Base-by-base conservation (phyloP, 2,329 filamentous ascomycete species). In the Fusarium pilosicola region DNA sequence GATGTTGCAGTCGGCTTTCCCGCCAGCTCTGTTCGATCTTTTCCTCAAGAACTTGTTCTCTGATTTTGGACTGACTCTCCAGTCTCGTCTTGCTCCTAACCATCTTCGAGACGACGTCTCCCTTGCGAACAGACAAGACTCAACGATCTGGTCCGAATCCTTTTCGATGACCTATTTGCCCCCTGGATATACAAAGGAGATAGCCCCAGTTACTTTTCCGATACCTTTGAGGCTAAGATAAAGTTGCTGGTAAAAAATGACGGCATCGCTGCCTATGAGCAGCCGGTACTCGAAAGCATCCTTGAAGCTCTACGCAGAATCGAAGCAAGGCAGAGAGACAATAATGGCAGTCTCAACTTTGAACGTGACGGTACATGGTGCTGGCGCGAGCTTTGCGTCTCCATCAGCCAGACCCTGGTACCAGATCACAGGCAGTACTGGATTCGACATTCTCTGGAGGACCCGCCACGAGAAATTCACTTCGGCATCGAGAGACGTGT, bases 181-280 rank as follows among this genome's bases (percentile, higher is more conserved):
- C 54, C 54, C 0, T 56, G 54, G 22, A 22, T 7, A 22, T 45
- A 24, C 9, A 44, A 57, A 14, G 54, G 28, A 57, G 28, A 32
- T 2, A 22, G 24, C 17, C 38, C 38, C 3, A 22, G 6, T 4
- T 57, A 45, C 39, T 24, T 57, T 32, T 7, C 6, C 1, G n/a
- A 57, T 45, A 13, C 38, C n/a, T 34, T 57, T n/a, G 28, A 45
- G n/a, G 38, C 44, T 11, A 46, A 28, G 44, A 46, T 28, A 4
- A 28, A 13, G 12, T 13, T 46, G 18, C 24, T 46, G 2, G 7
- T 46, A 4, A 10, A 46, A 3, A 1, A 46, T 46, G 44, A 28
- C 3, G 44, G 24, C 5, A 26, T 44, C 7, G 10, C 6, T 4
- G 12, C 0, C 6, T 5, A 34, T 5, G 54, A 45, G 2, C 13